Percentiles rank a stretch among this genome's conserved stretches.
phyloP scores from a whole-genome alignment of 2,329 filamentous ascomycete species.

The Alternaria viburni region DNA sequence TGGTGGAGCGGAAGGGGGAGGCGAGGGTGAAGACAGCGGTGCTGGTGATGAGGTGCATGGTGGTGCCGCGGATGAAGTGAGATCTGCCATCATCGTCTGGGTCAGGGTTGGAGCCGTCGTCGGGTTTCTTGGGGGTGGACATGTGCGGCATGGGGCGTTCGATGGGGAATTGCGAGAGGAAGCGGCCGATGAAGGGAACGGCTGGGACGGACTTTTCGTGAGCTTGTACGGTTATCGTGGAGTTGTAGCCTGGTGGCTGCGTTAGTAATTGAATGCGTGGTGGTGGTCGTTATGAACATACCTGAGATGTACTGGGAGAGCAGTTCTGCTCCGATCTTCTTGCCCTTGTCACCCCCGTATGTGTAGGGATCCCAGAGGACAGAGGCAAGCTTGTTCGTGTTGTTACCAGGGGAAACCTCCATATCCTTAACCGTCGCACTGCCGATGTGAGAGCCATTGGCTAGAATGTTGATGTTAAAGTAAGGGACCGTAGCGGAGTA shows the following conservation, averaged over 20 bases:
- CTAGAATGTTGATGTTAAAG: conserved; percentile 75
- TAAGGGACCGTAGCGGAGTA: conserved; percentile 86
- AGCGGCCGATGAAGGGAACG: conserved; percentile 73
- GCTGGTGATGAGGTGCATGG: conserved; percentile 83
- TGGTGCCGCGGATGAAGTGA: conserved; percentile 84
- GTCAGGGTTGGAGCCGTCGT: conserved; percentile 22
- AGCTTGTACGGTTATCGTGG: conserved; percentile 74
- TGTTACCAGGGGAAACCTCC: conserved; percentile 70
- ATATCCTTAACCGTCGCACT: conserved; percentile 73
- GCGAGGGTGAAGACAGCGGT: conserved; percentile 83
- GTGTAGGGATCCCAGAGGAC: conserved; percentile 76
- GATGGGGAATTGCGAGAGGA: conserved; percentile 74
- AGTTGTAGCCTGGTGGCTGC: conserved; percentile 69
- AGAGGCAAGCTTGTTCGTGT: conserved; percentile 70
- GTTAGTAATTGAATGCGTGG: conserved; percentile 6
- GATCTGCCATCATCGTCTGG: conserved; percentile 53
- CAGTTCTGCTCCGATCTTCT: conserved; percentile 70
- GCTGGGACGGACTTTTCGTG: conserved; percentile 76
- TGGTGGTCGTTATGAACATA: conserved; percentile 24
- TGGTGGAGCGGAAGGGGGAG: conserved; percentile 77
- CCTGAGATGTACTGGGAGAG: conserved; percentile 87
- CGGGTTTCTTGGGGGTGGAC: conserved; percentile 58
- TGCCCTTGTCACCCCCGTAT: conserved; percentile 66
- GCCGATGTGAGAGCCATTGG: conserved; percentile 76
- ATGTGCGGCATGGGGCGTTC: conserved; percentile 75